phyloP scores from a whole-genome alignment of 2,329 filamentous ascomycete genomes.

The Xylariaceae sp. region DNA sequence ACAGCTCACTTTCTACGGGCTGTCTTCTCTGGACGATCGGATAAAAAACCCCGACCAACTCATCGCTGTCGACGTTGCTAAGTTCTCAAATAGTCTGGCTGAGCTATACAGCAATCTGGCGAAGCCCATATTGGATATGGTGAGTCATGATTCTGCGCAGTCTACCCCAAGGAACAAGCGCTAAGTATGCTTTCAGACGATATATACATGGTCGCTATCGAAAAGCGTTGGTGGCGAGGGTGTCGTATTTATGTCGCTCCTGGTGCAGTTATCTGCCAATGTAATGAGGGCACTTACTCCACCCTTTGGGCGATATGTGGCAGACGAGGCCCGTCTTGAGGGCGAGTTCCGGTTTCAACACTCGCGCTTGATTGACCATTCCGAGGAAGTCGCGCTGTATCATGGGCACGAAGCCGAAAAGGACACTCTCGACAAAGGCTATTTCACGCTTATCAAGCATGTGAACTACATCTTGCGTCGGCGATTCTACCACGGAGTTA shows the following conservation, averaged over 20 bases:
- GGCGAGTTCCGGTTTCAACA: conserved; percentile 96
- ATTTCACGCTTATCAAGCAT: conserved; percentile 98
- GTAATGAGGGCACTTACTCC: conserved; percentile 92
- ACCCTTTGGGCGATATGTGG: conserved; percentile 95
- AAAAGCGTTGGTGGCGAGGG: conserved; percentile 94
- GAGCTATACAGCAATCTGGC: conserved; percentile 95
- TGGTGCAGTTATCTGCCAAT: conserved; percentile 87
- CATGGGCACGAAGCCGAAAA: conserved; percentile 90
- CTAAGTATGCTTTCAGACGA: conserved; percentile 44
- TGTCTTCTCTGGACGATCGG: conserved; percentile 89
- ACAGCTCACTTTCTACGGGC: conserved; percentile 96
- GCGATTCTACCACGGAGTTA: conserved; percentile 94
- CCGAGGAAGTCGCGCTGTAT: conserved; percentile 90
- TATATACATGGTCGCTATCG: conserved; percentile 92
- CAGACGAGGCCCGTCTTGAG: conserved; percentile 88
- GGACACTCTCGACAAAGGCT: conserved; percentile 93
- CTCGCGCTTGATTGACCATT: conserved; percentile 88
- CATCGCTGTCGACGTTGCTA: conserved; percentile 91
- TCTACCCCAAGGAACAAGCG: background rate
- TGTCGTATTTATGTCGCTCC: conserved; percentile 86
- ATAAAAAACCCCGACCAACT: conserved; percentile 99
- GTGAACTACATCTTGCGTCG: conserved; percentile 90
- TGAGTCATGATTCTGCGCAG: conserved; percentile 26
- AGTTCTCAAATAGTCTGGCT: conserved; percentile 90
- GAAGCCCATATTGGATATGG: conserved; percentile 90